Percentiles rank a stretch among this genome's conserved stretches.
Evolutionary conservation across 305 asterid species (phyloP).

Genomic region (Fraxinus sp.): DNA sequence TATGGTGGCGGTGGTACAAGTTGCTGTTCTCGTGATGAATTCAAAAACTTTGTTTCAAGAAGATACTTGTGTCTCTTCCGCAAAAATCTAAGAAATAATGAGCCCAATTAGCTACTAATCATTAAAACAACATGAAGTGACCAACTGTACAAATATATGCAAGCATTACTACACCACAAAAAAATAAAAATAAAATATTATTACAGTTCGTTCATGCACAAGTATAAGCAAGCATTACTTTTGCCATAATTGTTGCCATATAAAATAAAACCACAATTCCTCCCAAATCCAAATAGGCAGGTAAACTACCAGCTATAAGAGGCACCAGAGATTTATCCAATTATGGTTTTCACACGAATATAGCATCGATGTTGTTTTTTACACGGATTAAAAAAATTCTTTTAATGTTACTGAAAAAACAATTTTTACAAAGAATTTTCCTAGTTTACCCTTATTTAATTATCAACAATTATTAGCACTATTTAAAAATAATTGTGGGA

Average conservation of each 20-base stretch:
- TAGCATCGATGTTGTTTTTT: neutral
- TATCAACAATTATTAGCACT: neutral
- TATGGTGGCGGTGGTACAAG: slow-evolving; percentile 16
- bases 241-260: neutral
- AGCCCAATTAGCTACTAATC: slow-evolving; percentile 6
- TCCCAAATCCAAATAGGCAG: neutral
- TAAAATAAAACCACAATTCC: neutral
- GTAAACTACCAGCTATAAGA: neutral
- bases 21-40: slow-evolving; percentile 32
- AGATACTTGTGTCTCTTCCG: slow-evolving; percentile 53
- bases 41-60: slow-evolving; percentile 32
- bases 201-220: neutral
- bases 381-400: neutral
- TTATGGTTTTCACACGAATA: neutral
- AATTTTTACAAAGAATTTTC: neutral
- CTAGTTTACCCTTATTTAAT: neutral
- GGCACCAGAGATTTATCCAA: neutral
- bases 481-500: neutral
- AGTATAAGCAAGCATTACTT: neutral
- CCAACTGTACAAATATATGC: neutral
- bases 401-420: neutral
- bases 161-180: neutral
- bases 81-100: slow-evolving; percentile 51
- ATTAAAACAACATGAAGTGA: neutral
- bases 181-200: too few species aligned